phyloP scores from a whole-genome alignment of 2,329 filamentous ascomycete genomes.

The Venturia aucupariae region DNA sequence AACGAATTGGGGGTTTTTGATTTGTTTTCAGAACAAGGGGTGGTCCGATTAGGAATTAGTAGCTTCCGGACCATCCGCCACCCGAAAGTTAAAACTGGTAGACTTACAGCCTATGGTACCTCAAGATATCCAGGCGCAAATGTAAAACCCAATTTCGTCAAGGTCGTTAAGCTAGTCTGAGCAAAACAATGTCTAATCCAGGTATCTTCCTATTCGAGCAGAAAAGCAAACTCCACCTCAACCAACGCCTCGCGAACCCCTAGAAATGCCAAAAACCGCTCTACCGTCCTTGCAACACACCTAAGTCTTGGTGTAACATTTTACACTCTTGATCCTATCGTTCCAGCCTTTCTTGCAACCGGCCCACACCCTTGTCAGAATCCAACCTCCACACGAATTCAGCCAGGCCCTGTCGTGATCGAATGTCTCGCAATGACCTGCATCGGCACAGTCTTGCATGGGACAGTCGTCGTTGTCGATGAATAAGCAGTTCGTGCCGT shows the following conservation, averaged over 20 bases:
- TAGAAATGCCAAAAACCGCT: neutral
- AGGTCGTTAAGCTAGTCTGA: neutral
- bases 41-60: too few relatives aligned
- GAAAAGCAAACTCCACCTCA: neutral
- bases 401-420: conserved; percentile 1
- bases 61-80: too few relatives aligned
- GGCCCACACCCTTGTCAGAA: neutral
- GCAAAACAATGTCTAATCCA: neutral
- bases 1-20: too few relatives aligned
- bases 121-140: neutral
- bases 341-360: neutral
- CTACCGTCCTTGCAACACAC: neutral
- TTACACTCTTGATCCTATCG: neutral
- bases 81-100: too few relatives aligned
- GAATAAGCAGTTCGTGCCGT: neutral
- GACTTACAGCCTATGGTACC: too few relatives aligned
- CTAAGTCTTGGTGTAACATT: conserved; percentile 1
- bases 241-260: neutral
- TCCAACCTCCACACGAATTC: neutral
- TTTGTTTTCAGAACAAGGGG: too few relatives aligned
- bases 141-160: neutral
- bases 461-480: neutral
- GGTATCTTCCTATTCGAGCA: neutral
- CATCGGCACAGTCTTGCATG: neutral
- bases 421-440: neutral